phyloP scores from a whole-genome alignment of 139 green algal genomes.

The Coelastrella sp. region DNA sequence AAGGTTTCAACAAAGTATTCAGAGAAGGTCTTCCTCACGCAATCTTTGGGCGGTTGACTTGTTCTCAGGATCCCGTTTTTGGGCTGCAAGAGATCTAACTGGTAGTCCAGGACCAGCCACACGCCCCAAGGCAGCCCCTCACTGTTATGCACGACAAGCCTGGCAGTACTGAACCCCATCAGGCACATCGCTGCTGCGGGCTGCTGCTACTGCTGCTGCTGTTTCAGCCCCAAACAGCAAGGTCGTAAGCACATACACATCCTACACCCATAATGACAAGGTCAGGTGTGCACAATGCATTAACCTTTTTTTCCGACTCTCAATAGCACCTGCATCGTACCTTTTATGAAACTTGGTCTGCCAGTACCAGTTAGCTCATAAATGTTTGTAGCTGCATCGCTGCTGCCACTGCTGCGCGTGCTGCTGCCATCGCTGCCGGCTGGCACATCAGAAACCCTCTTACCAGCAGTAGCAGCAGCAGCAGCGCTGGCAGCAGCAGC shows the following conservation, averaged over 20 bases:
- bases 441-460: background rate
- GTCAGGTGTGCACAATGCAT: no score
- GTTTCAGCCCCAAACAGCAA: no score
- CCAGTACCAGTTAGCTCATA: background rate
- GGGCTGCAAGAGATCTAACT: no score
- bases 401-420: background rate
- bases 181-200: background rate
- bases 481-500: background rate
- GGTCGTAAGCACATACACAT: no score
- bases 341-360: background rate
- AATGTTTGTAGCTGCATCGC: background rate
- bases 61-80: no score
- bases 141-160: background rate
- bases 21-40: no score
- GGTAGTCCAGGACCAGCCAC: no score
- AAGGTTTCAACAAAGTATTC: no score
- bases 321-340: background rate
- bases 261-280: no score
- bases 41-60: no score
- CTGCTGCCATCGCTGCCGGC: background rate
- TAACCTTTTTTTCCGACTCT: no score
- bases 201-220: background rate
- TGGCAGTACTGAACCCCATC: background rate
- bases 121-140: no score
- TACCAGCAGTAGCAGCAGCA: background rate